A percentile compares a stretch with the other conserved stretches of the same genome.
phyloP scores from a whole-genome alignment of 2,329 filamentous ascomycete genomes.

The Apiospora koreana region DNA sequence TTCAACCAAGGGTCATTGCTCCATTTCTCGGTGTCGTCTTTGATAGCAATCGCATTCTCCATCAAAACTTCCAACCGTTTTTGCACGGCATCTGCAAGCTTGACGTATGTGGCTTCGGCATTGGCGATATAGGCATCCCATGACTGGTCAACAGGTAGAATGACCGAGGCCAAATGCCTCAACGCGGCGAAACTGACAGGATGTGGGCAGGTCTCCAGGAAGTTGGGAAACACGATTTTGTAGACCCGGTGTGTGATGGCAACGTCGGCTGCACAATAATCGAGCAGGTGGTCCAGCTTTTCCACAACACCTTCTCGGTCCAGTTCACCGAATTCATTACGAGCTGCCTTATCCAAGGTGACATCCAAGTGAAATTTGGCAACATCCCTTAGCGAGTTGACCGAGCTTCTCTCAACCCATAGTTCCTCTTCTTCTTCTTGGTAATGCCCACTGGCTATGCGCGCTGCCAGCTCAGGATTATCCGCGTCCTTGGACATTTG shows the following conservation, averaged over 20 bases:
- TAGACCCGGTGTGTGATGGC: constrained; percentile 93
- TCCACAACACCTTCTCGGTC: constrained; percentile 69
- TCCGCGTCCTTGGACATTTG: constrained; percentile 73
- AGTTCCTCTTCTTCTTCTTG: constrained; percentile 88
- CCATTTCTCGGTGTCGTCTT: constrained; percentile 69
- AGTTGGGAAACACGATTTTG: constrained; percentile 87
- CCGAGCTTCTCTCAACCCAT: constrained; percentile 91
- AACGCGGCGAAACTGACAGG: constrained; percentile 96
- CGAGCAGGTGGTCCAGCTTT: constrained; percentile 79
- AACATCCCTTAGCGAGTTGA: constrained; percentile 93
- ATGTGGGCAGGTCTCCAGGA: constrained; percentile 87
- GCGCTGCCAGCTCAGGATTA: constrained; percentile 67
- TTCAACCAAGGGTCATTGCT: constrained; percentile 83
- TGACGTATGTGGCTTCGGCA: constrained; percentile 81
- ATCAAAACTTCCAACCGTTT: constrained; percentile 73
- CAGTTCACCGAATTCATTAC: constrained; percentile 84
- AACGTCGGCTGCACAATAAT: constrained; percentile 95
- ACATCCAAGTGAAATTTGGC: constrained; percentile 95
- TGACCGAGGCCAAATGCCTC: constrained; percentile 89
- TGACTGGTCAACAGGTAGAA: constrained; percentile 82
- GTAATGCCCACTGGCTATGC: constrained; percentile 68
- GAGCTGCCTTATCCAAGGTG: constrained; percentile 83
- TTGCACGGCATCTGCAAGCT: constrained; percentile 75
- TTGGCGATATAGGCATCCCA: constrained; percentile 86
- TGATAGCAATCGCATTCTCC: constrained; percentile 75